Conservation (phyloP, 2,329 filamentous ascomycete species). For the Domatiomyces catenatus region DNA sequence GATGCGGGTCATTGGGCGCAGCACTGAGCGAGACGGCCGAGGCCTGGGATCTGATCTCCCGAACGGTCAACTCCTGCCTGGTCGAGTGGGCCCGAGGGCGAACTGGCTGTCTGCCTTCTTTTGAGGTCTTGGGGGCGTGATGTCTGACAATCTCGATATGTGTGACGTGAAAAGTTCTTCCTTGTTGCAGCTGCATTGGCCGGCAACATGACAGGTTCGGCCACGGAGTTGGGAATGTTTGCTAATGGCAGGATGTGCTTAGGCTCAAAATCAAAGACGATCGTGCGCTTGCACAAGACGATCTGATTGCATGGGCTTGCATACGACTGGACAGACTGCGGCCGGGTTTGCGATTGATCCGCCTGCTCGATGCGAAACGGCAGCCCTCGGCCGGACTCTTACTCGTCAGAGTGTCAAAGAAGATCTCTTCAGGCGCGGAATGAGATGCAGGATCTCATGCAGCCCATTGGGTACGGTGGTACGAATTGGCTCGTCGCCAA, state of each 20-base stretch:
- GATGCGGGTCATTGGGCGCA: background rate
- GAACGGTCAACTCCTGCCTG: background rate
- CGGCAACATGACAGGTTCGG: background rate
- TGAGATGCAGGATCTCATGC: background rate
- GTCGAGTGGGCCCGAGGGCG: background rate
- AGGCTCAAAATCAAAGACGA: constrained; percentile 81
- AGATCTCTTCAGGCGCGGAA: background rate
- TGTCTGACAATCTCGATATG: background rate
- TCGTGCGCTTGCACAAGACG: constrained; percentile 55
- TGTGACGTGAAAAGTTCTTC: background rate
- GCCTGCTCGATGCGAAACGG: constrained; percentile 56
- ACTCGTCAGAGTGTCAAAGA: constrained; percentile 58
- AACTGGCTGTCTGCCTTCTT: background rate
- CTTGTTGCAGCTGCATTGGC: background rate
- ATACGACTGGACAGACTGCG: constrained; percentile 68
- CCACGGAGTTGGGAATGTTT: background rate
- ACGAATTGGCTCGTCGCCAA: background rate
- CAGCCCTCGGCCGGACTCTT: constrained; percentile 51
- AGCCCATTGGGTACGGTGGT: background rate
- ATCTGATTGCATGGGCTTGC: constrained; percentile 75
- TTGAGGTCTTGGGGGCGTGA: background rate
- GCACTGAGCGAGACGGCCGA: background rate
- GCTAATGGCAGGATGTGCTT: background rate
- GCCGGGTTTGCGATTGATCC: constrained; percentile 61
- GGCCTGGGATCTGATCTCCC: background rate